Evolutionary conservation across 176 grass and related monocot species (phyloP).

Genomic region (Avena atlantica): DNA sequence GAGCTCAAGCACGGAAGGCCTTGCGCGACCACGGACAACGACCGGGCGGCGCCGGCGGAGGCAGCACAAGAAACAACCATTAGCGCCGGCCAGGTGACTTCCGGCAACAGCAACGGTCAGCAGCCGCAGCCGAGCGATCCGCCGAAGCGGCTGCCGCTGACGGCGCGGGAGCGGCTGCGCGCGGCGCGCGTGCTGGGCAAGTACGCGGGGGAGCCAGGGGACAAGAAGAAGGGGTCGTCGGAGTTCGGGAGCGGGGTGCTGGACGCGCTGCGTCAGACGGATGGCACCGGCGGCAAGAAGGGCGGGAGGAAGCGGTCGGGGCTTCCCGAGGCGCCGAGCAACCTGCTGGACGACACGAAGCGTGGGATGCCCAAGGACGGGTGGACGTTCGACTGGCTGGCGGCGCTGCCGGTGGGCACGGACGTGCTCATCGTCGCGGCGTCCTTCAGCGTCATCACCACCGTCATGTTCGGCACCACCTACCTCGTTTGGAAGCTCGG

Average conservation of each 20-base stretch:
- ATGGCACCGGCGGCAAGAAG: constrained; percentile 51
- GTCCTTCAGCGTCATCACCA: constrained; percentile 83
- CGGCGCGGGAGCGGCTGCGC: constrained; percentile 78
- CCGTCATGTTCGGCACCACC: constrained; percentile 84
- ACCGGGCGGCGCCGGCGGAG: constrained; percentile 35
- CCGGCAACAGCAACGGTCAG: constrained; percentile 28
- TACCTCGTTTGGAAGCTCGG: constrained; percentile 91
- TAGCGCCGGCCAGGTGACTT: not conserved
- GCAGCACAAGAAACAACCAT: constrained; percentile 39
- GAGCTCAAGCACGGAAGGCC: constrained; percentile 50
- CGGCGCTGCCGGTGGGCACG: constrained; percentile 59
- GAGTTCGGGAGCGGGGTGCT: constrained; percentile 82
- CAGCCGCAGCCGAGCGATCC: constrained; percentile 26
- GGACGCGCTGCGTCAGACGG: constrained; percentile 75
- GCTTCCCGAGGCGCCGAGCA: constrained; percentile 76
- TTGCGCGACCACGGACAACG: constrained; percentile 53
- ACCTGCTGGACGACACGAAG: constrained; percentile 92
- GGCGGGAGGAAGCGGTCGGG: constrained; percentile 50
- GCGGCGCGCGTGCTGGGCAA: constrained; percentile 82
- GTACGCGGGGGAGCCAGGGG: constrained; percentile 69
- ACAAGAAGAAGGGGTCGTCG: constrained; percentile 12
- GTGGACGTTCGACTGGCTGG: constrained; percentile 72
- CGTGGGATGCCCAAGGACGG: constrained; percentile 70
- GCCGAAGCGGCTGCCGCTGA: constrained; percentile 65
- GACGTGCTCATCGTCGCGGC: constrained; percentile 73